These are phyloP conservation scores for Shiraia sp. DNA, from an alignment of 2,329 filamentous ascomycete genomes.

Conservation along the genomic window DNA sequence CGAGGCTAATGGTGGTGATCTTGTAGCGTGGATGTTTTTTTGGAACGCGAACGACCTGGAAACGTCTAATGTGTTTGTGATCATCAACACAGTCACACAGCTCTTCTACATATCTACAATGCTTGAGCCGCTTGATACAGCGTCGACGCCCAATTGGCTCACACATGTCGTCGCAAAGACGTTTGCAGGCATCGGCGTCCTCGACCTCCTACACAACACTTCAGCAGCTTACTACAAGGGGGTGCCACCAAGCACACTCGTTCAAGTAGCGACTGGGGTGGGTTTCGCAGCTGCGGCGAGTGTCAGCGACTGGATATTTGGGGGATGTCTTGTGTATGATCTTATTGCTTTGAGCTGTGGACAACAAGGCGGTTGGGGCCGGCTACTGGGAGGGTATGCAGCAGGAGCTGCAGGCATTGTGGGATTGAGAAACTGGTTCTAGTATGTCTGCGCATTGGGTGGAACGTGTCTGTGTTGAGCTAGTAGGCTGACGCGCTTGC, in stretches of 20 bases:
- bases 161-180: constrained; percentile 63
- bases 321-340: constrained; percentile 63
- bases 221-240: constrained; percentile 60
- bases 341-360: constrained; percentile 59
- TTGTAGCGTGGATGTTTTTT: constrained; percentile 62
- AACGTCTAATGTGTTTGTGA: constrained; percentile 59
- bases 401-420: constrained; percentile 59
- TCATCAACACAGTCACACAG: constrained; percentile 59
- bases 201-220: constrained; percentile 64
- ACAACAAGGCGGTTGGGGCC: constrained; percentile 57
- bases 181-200: constrained; percentile 63
- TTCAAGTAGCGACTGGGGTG: constrained; percentile 59
- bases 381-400: constrained; percentile 56
- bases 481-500: constrained; percentile 14
- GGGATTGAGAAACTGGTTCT: constrained; percentile 55
- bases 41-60: constrained; percentile 60
- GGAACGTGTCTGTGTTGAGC: constrained; percentile 8
- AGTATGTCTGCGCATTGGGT: constrained; percentile 42
- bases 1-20: neutral
- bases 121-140: constrained; percentile 55
- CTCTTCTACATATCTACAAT: constrained; percentile 57
- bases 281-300: constrained; percentile 56
- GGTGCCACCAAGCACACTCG: constrained; percentile 48
- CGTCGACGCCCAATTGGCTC: constrained; percentile 56
- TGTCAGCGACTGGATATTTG: constrained; percentile 63